Evolutionary conservation across 2,329 filamentous ascomycete genomes (phyloP), one percentile per base, ranked within the genome.

Genomic region (Nigrograna mackinnonii): DNA sequence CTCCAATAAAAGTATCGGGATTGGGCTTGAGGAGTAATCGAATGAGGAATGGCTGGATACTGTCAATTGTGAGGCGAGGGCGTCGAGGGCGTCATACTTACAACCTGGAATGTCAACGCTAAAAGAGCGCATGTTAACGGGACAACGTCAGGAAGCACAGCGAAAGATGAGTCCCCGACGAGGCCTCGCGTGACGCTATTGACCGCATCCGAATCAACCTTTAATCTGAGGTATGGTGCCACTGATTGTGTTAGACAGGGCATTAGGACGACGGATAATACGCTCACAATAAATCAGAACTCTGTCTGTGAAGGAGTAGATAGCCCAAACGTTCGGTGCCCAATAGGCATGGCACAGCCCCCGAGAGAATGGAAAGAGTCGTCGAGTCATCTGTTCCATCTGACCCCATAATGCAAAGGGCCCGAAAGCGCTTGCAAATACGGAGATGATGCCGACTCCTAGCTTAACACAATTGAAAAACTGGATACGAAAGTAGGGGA

Each of bases 331-430:
- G 55, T 99, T 99, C 0, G 94, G 91, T 11, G 94, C 94, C 94
- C 94, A 99, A 68, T 99, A 99, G 1, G 94, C 94, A 73, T 99
- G 94, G 65, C 92, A 97, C 4, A 99, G 75, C 0, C 94, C 94
- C 46, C 94, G 80, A 1, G 91, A 91, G 67, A 99, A 99, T 1
- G 94, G 94, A 58, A 99, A 99, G 6, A 99, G 74, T 24, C 94
- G 81, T 61, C 84, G 86, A 46, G 94, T 70, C 17, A 99, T 76
- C 71, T 97, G 94, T 11, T 86, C 81, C 13, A 96, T 81, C 69
- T 97, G 94, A 6, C 82, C 83, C 82, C 86, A 86, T 45, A 84
- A 77, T 4, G 80, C 84, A 69, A 97, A 99, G 0, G 94, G 94
- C 0, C 90, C 94, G 67, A 99, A 95, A 0, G 91, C 91, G n/a